phyloP scores from a whole-genome alignment of 352 stramenopile genomes.

The Phytophthora pseudosyringae region DNA sequence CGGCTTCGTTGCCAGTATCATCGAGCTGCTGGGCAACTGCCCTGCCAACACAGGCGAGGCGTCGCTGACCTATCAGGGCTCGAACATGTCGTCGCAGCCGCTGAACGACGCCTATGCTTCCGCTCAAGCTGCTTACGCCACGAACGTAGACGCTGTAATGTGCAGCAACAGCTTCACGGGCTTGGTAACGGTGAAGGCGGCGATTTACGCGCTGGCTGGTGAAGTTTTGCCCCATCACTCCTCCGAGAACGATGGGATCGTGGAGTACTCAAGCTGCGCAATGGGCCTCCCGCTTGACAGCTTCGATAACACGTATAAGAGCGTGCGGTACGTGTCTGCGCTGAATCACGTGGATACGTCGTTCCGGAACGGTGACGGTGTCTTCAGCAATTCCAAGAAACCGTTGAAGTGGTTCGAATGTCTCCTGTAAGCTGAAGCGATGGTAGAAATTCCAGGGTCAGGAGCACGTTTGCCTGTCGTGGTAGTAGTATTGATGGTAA shows the following conservation, averaged over 20 bases:
- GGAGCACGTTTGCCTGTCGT: conserved; percentile 2
- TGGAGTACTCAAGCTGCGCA: conserved; percentile 59
- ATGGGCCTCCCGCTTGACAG: conserved; percentile 33
- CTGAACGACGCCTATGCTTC: conserved; percentile 34
- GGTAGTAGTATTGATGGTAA: conserved; percentile 26
- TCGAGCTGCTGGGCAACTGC: conserved; percentile 52
- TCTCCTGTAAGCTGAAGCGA: conserved; percentile 40
- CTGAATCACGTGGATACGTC: conserved; percentile 69
- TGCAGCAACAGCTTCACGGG: conserved; percentile 46
- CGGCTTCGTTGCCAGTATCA: conserved; percentile 30
- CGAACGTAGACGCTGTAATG: conserved; percentile 36
- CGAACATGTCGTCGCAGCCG: conserved; percentile 16
- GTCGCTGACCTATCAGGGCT: conserved; percentile 45
- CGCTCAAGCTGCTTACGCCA: conserved; percentile 36
- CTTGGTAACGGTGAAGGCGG: conserved; percentile 37
- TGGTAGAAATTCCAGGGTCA: conserved; percentile 8
- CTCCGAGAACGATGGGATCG: conserved; percentile 47
- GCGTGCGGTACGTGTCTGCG: conserved; percentile 46
- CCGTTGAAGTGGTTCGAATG: conserved; percentile 80
- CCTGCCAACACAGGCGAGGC: conserved; percentile 39
- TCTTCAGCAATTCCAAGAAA: conserved; percentile 57
- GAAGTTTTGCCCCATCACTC: conserved; percentile 40
- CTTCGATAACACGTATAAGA: conserved; percentile 49
- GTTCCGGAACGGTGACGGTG: conserved; percentile 63
- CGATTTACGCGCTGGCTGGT: conserved; percentile 42